Evolutionary conservation across 1,284 basidiomycete genomes (phyloP), one percentile per base, ranked within the genome.

Genomic region (Naganishia cerealis): DNA sequence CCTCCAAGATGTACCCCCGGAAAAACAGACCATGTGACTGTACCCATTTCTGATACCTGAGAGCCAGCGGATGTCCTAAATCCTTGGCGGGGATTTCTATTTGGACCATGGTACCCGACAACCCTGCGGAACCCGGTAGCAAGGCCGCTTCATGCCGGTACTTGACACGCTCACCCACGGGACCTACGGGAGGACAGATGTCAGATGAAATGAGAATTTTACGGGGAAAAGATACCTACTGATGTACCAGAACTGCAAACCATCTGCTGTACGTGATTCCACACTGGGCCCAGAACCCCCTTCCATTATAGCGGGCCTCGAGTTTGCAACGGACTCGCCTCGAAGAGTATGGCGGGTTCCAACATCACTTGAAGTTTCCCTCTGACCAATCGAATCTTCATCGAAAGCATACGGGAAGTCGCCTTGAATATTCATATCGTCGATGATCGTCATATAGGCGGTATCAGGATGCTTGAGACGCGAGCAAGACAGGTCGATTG

Each of bases 221-320:
- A 39, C 21, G 29, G 40, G 1, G 18, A 29, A 15, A 1, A 2
- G 21, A 24, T 24, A 73, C 77, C 29, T 62, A 78, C 78, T 75
- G 33, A 81, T 77, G 65, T 81, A 81, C 77, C 78, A 79, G 58
- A 81, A 81, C 36, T 73, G 71, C 61, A 67, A 78, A 76, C 57
- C 73, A 72, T 38, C 67, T 71, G 5, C 42, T 29, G 29, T 57
- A 21, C n/a, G 36, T 1, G 63, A 57, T 21, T 42, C 55, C 16
- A 50, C 13, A n/a, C 2, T 55, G 2, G 54, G 63, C 38, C 6
- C 33, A 6, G 46, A 26, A 7, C 6, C n/a, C 39, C 4, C 48
- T 39, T 26, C 33, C 61, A 48, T 38, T 39, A 33, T 33, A 33
- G 29, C 29, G 29, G 29, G 29, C 29, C 29, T 33, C 29, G 29